These are phyloP conservation scores for Corymbia calophylla DNA, from an alignment of 441 rosid species.

Conservation along the genomic window DNA sequence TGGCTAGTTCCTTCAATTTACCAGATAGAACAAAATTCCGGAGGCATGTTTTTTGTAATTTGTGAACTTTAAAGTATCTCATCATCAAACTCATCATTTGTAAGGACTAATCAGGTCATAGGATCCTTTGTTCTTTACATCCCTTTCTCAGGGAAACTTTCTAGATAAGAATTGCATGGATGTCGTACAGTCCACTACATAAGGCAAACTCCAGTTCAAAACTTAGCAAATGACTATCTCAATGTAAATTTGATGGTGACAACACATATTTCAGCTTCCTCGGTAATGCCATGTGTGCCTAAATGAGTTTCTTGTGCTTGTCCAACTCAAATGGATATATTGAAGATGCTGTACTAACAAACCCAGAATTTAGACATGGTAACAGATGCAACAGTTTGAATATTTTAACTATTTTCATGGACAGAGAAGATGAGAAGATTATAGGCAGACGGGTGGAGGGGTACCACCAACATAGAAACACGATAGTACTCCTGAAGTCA, in stretches of 20 bases:
- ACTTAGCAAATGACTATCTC: neutral
- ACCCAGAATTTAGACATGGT: neutral
- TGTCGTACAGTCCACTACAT: neutral
- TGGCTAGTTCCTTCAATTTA: neutral
- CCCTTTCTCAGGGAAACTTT: neutral
- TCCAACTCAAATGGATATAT: neutral
- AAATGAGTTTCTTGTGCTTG: neutral
- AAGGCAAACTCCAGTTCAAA: neutral
- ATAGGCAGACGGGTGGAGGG: neutral
- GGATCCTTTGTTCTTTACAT: neutral
- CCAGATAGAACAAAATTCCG: neutral
- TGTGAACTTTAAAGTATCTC: neutral
- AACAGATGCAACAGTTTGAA: neutral
- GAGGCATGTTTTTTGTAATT: neutral
- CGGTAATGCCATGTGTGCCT: neutral
- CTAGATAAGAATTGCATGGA: neutral
- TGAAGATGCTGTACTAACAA: neutral
- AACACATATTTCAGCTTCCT: neutral
- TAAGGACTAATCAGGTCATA: neutral
- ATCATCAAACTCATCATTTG: neutral
- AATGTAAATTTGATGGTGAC: neutral
- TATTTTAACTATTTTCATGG: neutral
- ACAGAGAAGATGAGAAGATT: neutral
- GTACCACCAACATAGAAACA: neutral
- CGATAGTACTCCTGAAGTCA: neutral